Evolutionary conservation across 2,329 filamentous ascomycete genomes (phyloP).

Genomic region (Pseudogymnoascus sp.): DNA sequence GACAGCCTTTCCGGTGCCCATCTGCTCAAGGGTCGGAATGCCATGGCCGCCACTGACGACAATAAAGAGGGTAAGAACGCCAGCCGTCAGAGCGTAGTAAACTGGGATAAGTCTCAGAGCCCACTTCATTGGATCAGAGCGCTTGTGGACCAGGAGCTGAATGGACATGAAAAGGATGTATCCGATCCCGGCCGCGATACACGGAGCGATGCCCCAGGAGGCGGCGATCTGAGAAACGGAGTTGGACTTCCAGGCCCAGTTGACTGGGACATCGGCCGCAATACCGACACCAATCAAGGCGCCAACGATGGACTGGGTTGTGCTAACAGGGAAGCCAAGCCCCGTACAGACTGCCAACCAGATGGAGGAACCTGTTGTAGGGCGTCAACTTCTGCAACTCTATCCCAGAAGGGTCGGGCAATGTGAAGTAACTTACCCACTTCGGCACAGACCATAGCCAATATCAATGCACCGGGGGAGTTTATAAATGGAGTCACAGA

Average conservation of each 20-base stretch:
- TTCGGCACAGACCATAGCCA: slow-evolving; percentile 55
- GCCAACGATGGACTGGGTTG: slow-evolving; percentile 64
- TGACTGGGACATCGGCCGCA: slow-evolving; percentile 54
- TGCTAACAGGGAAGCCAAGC: slow-evolving; percentile 66
- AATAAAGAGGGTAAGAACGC: slow-evolving; percentile 21
- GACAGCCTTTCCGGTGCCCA: slow-evolving; percentile 27
- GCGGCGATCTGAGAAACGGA: slow-evolving; percentile 61
- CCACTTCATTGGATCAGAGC: slow-evolving; percentile 64
- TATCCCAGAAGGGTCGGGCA: neutral
- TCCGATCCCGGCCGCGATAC: slow-evolving; percentile 57
- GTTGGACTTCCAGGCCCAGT: slow-evolving; percentile 63
- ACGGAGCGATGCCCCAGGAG: slow-evolving; percentile 63
- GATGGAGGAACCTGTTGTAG: slow-evolving; percentile 50
- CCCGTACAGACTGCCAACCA: slow-evolving; percentile 79
- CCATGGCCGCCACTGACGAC: slow-evolving; percentile 38
- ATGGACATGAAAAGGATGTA: slow-evolving; percentile 66
- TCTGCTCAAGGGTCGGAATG: slow-evolving; percentile 27
- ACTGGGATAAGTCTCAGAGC: slow-evolving; percentile 62
- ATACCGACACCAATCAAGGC: slow-evolving; percentile 63
- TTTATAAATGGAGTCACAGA: slow-evolving; percentile 49
- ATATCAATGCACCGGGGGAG: slow-evolving; percentile 59
- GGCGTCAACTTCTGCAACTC: neutral
- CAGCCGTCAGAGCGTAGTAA: slow-evolving; percentile 23
- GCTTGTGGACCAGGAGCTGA: slow-evolving; percentile 62
- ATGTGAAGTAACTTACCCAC: neutral